These are phyloP conservation scores for Fomitiporia mediterranea DNA, from an alignment of 1,284 basidiomycete genomes.

Conservation along the genomic window DNA sequence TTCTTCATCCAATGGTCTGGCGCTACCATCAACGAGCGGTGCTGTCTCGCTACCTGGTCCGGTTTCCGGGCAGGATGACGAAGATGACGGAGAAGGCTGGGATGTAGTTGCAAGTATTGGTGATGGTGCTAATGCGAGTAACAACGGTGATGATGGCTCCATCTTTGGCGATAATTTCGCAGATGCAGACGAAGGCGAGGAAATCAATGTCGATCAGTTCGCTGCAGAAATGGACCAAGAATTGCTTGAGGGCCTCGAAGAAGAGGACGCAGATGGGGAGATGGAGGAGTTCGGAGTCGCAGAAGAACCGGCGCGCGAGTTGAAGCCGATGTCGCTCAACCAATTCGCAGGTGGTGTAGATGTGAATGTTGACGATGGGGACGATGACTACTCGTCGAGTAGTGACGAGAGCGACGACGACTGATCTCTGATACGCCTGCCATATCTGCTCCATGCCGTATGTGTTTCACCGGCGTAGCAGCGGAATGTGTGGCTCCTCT, in stretches of 20 bases:
- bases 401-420: slow-evolving; percentile 69
- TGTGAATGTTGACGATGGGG: slow-evolving; percentile 37
- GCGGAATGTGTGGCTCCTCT: too few species aligned
- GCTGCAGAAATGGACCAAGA: slow-evolving; percentile 43
- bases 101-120: slow-evolving; percentile 31
- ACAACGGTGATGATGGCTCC: slow-evolving; percentile 23
- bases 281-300: slow-evolving; percentile 33
- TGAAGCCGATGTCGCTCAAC: slow-evolving; percentile 48
- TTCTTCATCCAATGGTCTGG: slow-evolving; percentile 30
- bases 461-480: too few species aligned
- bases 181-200: slow-evolving; percentile 29
- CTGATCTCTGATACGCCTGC: too few species aligned
- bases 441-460: neutral
- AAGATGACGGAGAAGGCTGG: slow-evolving; percentile 44
- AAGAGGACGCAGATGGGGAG: slow-evolving; percentile 21
- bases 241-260: slow-evolving; percentile 28
- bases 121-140: slow-evolving; percentile 22
- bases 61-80: neutral
- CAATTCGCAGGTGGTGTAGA: slow-evolving; percentile 40
- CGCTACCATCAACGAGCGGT: slow-evolving; percentile 24
- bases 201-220: slow-evolving; percentile 32
- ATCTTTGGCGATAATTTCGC: slow-evolving; percentile 23
- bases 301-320: slow-evolving; percentile 26
- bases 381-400: slow-evolving; percentile 53
- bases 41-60: slow-evolving; percentile 22